Base-by-base conservation (phyloP, 148 eudicot species). In the Polygonum aviculare region DNA sequence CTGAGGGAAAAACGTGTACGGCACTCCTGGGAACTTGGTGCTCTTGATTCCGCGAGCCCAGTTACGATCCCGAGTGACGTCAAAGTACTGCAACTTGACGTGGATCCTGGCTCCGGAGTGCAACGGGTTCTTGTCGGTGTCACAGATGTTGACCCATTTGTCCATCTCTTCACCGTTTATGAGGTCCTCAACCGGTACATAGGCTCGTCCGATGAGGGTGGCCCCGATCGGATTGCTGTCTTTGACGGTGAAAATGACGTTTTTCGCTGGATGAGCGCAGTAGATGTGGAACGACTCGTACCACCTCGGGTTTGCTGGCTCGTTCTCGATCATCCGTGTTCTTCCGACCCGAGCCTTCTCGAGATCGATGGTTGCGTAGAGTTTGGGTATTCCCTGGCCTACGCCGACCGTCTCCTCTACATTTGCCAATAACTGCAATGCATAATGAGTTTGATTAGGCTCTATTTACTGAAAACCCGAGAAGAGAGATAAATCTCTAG, bases 231-330 rank as follows among this genome's bases (percentile, higher is more conserved):
- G 79, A 10, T 85, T 76, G 47, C 81, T 88, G 39, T 85, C 80
- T 72, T 85, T 87, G 78, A 87, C n/a, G 22, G 88, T 81, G 78
- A 87, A 83, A 18, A 85, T 72, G 1, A 87, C 77, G 19, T 83
- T 55, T 2, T 82, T 76, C 6, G 83, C 86, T 75, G 78, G 76
- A 35, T 87, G 90, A 12, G 86, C 90, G 12, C 85, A 81, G 73
- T 78, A 83, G 39, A 87, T 83, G 86, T 87, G 90, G 26, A 87
- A 85, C 5, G 83, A 79, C 77, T 87, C 88, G 22, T 85, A 85
- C 90, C 90, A 87, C 21, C 85, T 59, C 12, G 88, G 90, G 72
- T 85, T 87, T 0, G 83, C 38, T 36, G 80, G 85, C 5, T 77
- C 79, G 48, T 80, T 72, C 14, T 72, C 77, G 15, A 87, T 12